Conservation (phyloP, 1,284 basidiomycete species). For the Cystobasidium slooffiae region DNA sequence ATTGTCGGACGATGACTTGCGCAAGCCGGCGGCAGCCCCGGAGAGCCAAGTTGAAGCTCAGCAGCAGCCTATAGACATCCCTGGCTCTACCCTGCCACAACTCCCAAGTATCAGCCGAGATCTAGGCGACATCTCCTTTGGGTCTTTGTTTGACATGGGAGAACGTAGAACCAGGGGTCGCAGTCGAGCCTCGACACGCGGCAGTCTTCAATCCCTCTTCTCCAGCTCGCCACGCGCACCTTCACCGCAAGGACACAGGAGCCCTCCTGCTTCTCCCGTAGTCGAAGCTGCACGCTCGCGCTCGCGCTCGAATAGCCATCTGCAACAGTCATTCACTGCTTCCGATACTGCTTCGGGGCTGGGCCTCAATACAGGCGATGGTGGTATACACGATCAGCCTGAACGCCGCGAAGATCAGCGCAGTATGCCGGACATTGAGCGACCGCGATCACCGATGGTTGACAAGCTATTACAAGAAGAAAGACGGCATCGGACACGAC, state of each 20-base stretch:
- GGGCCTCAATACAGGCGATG: background rate
- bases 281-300: background rate
- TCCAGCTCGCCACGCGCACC: background rate
- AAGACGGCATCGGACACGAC: background rate
- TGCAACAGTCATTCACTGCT: slow-evolving; percentile 16
- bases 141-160: slow-evolving; percentile 17
- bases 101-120: slow-evolving; percentile 23
- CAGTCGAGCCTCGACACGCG: slow-evolving; percentile 28
- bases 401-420: background rate
- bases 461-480: background rate
- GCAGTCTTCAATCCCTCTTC: slow-evolving; percentile 15
- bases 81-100: background rate
- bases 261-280: background rate
- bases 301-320: slow-evolving; percentile 19
- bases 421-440: background rate
- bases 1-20: too few relatives aligned
- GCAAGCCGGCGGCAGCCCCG: background rate
- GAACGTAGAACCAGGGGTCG: slow-evolving; percentile 8
- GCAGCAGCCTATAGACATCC: slow-evolving; percentile 18
- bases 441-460: slow-evolving; percentile 1
- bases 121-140: slow-evolving; percentile 34
- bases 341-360: background rate
- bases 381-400: background rate
- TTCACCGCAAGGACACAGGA: background rate
- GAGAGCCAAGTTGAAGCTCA: background rate